A percentile compares a stretch with the other conserved stretches of the same genome.
Conservation (phyloP, 305 asterid species). For the Salvia sclarea region DNA sequence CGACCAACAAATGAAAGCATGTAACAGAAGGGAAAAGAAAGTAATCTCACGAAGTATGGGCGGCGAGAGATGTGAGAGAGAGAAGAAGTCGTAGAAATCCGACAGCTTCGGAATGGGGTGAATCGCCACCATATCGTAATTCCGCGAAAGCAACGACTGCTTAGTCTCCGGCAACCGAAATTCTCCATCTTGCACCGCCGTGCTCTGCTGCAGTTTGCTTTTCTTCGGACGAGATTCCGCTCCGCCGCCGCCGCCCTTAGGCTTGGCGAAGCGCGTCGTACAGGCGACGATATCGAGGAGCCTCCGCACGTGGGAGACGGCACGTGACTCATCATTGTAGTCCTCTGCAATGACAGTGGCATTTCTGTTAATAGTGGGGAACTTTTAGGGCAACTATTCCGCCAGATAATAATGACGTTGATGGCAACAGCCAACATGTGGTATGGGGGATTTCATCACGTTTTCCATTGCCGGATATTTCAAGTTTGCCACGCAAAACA, state of each 20-base stretch:
- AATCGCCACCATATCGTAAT: conserved; percentile 93
- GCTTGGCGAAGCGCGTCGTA: conserved; percentile 90
- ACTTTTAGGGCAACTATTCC: neutral
- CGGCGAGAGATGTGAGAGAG: conserved; percentile 78
- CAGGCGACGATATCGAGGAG: conserved; percentile 95
- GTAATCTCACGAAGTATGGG: conserved; percentile 74
- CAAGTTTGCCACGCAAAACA: neutral
- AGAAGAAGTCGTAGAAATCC: conserved; percentile 95
- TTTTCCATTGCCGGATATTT: neutral
- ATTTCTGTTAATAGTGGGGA: conserved; percentile 41
- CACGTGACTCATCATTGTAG: conserved; percentile 74
- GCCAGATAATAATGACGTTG: neutral
- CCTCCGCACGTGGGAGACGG: conserved; percentile 84
- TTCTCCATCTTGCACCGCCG: conserved; percentile 58
- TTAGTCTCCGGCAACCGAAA: conserved; percentile 45
- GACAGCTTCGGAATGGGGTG: conserved; percentile 98
- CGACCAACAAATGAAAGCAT: neutral
- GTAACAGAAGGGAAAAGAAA: neutral
- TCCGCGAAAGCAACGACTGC: conserved; percentile 54
- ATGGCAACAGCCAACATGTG: too few species aligned
- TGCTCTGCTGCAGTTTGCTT: conserved; percentile 45
- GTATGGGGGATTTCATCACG: neutral
- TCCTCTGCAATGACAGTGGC: conserved; percentile 72
- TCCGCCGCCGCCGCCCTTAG: conserved; percentile 51
- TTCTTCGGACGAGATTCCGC: conserved; percentile 59